phyloP scores from a whole-genome alignment of 2,329 filamentous ascomycete genomes.

The Fusarium sp. region DNA sequence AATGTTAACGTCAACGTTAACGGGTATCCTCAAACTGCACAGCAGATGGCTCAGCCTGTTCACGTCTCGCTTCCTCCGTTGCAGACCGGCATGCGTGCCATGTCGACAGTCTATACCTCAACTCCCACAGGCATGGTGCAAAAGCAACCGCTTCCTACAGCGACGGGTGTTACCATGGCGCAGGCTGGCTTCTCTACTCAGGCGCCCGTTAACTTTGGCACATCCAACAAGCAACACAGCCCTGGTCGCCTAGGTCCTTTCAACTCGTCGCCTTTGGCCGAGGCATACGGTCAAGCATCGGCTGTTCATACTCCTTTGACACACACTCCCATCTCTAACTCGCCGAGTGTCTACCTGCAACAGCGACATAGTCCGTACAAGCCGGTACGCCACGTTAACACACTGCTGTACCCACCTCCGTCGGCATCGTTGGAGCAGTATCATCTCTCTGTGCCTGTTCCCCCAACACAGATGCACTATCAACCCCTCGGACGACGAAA shows the following conservation, averaged over 20 bases:
- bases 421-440: conserved; percentile 83
- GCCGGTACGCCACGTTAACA: conserved; percentile 89
- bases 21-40: conserved; percentile 52
- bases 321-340: conserved; percentile 78
- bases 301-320: conserved; percentile 67
- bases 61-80: conserved; percentile 72
- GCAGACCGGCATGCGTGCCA: conserved; percentile 73
- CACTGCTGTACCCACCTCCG: conserved; percentile 88
- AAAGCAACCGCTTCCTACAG: conserved; percentile 48
- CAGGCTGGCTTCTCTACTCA: conserved; percentile 48
- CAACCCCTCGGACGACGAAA: conserved; percentile 79
- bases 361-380: conserved; percentile 93
- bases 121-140: conserved; percentile 59
- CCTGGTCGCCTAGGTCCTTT: conserved; percentile 62
- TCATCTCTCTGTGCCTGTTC: conserved; percentile 67
- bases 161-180: conserved; percentile 43
- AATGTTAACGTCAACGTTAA: conserved; percentile 53
- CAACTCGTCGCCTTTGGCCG: conserved; percentile 76
- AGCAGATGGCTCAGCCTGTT: conserved; percentile 49
- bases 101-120: conserved; percentile 80
- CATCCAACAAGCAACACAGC: conserved; percentile 66
- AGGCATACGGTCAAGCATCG: conserved; percentile 67
- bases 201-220: conserved; percentile 58
- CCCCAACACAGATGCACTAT: conserved; percentile 84
- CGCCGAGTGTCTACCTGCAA: conserved; percentile 87